phyloP scores from a whole-genome alignment of 257 asterid genomes.

The Capsicum pubescens region DNA sequence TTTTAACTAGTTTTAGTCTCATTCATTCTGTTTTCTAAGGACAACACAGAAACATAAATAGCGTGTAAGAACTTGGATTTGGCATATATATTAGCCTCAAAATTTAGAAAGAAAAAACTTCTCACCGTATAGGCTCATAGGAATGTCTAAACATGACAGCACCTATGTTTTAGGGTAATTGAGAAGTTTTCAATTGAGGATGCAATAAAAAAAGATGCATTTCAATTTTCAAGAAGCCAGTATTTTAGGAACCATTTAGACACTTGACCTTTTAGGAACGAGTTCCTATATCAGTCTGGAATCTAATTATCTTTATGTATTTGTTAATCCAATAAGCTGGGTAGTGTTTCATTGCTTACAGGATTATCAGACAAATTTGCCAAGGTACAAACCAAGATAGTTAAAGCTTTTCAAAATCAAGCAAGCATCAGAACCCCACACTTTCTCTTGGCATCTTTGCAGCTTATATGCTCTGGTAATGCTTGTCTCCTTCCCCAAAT shows the following conservation, averaged over 20 bases:
- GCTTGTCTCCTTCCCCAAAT: background rate
- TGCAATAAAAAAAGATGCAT: conserved; percentile 22
- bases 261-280: background rate
- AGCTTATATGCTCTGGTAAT: background rate
- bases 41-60: conserved; percentile 6
- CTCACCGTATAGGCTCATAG: background rate
- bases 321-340: conserved; percentile 14
- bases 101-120: background rate
- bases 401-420: background rate
- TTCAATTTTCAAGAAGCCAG: conserved; percentile 14
- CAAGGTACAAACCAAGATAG: background rate
- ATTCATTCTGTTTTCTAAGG: background rate
- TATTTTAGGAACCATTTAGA: background rate
- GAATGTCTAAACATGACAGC: conserved; percentile 11
- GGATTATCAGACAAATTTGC: conserved; percentile 19
- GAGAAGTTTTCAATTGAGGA: conserved; percentile 24
- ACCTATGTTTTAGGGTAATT: background rate
- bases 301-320: conserved; percentile 2
- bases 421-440: conserved; percentile 5
- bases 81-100: conserved; percentile 17
- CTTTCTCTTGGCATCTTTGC: background rate
- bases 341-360: conserved; percentile 16
- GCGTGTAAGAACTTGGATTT: background rate
- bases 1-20: conserved; percentile 15
- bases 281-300: conserved; percentile 13